phyloP scores from a whole-genome alignment of 176 grass and related monocot genomes.

The Otatea glauca region DNA sequence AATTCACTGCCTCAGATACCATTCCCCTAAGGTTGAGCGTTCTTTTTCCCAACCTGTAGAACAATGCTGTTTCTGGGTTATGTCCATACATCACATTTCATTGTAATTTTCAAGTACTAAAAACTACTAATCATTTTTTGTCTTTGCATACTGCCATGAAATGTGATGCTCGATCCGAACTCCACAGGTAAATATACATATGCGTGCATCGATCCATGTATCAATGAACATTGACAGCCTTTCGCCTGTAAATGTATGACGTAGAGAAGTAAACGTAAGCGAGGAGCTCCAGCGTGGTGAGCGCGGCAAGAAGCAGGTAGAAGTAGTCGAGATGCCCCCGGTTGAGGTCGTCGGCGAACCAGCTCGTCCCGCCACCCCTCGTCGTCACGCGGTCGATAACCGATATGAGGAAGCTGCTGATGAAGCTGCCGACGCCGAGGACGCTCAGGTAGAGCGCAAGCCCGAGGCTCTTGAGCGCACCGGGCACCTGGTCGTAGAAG shows the following conservation, averaged over 20 bases:
- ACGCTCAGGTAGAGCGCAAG: constrained; percentile 62
- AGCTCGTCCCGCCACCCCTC: constrained; percentile 45
- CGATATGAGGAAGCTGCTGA: constrained; percentile 61
- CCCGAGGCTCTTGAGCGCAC: constrained; percentile 57
- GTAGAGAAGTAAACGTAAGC: constrained; percentile 46
- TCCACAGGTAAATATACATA: neutral
- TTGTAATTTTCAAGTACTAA: no score
- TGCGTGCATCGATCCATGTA: neutral
- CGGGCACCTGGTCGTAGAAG: constrained; percentile 80
- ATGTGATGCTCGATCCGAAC: neutral
- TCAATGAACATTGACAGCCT: constrained; percentile 10
- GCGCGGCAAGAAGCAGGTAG: constrained; percentile 56
- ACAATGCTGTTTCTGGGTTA: no score
- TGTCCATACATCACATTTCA: no score
- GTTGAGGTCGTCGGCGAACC: constrained; percentile 63
- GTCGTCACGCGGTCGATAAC: constrained; percentile 41
- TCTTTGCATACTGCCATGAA: no score
- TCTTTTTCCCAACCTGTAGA: no score
- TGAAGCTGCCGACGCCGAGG: constrained; percentile 61
- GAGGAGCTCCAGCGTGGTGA: constrained; percentile 44
- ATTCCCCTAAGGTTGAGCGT: no score
- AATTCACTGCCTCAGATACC: no score
- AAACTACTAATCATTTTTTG: neutral
- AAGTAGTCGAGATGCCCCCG: constrained; percentile 70
- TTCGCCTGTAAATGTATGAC: constrained; percentile 48